These are phyloP conservation scores for Musa acuminata DNA, from an alignment of 176 grass and related monocot species.

Conservation along the genomic window DNA sequence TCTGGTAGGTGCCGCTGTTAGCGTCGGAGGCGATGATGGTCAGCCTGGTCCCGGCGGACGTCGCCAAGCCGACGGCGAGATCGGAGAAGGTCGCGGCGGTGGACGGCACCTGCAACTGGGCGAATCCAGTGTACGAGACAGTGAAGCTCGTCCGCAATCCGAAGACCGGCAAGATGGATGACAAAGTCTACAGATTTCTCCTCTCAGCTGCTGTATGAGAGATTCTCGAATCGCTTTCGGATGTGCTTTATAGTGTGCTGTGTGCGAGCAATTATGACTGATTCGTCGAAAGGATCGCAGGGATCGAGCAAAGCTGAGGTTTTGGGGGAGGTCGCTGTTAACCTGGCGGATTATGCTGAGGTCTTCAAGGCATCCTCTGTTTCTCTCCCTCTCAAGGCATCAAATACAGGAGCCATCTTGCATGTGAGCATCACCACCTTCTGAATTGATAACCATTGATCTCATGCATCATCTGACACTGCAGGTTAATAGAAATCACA, in stretches of 20 bases:
- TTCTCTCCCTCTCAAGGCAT: slow-evolving; percentile 64
- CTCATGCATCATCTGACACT: background rate
- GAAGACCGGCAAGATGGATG: slow-evolving; percentile 45
- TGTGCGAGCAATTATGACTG: background rate
- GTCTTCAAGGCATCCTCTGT: slow-evolving; percentile 61
- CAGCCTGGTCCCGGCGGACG: slow-evolving; percentile 60
- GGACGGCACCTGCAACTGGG: slow-evolving; percentile 61
- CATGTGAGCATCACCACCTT: slow-evolving; percentile 60
- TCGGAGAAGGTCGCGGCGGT: slow-evolving; percentile 47
- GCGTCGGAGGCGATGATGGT: slow-evolving; percentile 66
- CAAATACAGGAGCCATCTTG: slow-evolving; percentile 41
- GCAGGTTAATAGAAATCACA: background rate
- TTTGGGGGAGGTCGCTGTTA: slow-evolving; percentile 62
- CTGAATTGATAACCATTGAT: background rate
- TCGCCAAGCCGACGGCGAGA: slow-evolving; percentile 55
- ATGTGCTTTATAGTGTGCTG: background rate
- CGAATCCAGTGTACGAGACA: slow-evolving; percentile 52
- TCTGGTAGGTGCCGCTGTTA: slow-evolving; percentile 41
- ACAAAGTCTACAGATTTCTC: slow-evolving; percentile 82
- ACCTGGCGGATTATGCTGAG: slow-evolving; percentile 81
- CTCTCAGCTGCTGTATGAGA: slow-evolving; percentile 53
- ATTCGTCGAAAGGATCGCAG: slow-evolving; percentile 26
- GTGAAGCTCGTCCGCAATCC: slow-evolving; percentile 44
- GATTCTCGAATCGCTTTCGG: slow-evolving; percentile 26
- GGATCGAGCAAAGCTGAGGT: slow-evolving; percentile 77